phyloP scores from a whole-genome alignment of 306 rosid genomes.

The Ochetophila trinervis region DNA sequence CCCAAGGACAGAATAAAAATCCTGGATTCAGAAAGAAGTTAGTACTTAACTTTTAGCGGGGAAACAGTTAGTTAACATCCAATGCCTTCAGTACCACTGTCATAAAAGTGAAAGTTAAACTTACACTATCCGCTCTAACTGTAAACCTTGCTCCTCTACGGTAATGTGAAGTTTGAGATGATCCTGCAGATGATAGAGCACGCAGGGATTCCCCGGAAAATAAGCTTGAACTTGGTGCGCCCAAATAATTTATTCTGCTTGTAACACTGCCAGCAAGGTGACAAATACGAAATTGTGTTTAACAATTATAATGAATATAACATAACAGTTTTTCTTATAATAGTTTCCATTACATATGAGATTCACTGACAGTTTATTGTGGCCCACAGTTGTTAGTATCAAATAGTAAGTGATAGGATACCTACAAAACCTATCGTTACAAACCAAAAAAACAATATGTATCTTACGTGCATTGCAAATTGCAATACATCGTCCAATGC shows the following conservation, averaged over 20 bases:
- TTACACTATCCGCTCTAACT: conserved; percentile 85
- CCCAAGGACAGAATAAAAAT: conserved; percentile 86
- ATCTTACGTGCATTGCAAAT: too few species aligned
- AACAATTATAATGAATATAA: neutral
- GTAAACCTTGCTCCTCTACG: conserved; percentile 56
- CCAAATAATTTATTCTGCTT: conserved; percentile 48
- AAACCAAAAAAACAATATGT: too few species aligned
- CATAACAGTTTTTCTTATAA: neutral
- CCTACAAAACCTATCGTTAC: too few species aligned
- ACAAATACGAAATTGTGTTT: conserved; percentile 14
- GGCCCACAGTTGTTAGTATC: too few species aligned
- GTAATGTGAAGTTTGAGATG: conserved; percentile 50
- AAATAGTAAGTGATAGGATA: too few species aligned
- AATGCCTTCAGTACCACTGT: neutral
- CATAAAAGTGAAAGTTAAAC: conserved; percentile 32
- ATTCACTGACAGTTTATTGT: neutral
- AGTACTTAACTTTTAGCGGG: conserved; percentile 16
- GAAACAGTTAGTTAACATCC: conserved; percentile 5
- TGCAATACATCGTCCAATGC: too few species aligned
- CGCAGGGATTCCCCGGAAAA: conserved; percentile 53
- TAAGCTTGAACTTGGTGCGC: conserved; percentile 57
- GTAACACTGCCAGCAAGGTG: conserved; percentile 48
- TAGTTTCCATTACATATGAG: neutral
- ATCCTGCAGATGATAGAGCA: conserved; percentile 32
- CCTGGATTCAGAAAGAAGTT: conserved; percentile 49